Base-by-base conservation (phyloP, 2,329 filamentous ascomycete species). In the Arthrobotrys sinensis region DNA sequence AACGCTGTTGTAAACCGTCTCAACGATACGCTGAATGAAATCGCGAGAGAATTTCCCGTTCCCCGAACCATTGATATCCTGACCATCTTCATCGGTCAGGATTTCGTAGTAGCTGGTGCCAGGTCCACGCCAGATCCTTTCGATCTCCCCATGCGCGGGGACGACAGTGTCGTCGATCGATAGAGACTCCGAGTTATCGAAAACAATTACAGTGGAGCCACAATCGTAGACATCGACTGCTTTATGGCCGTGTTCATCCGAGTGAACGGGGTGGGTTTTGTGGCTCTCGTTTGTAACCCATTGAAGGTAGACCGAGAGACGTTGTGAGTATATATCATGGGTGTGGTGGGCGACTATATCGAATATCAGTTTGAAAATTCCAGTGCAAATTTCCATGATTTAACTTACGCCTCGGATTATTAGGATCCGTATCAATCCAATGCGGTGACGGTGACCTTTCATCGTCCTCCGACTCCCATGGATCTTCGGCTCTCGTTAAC, bases 51-150 rank as follows among this genome's bases (percentile, higher is more conserved):
- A 65, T 43, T 78, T 78, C 6, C 12, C 45, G 11, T 48, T 79
- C 55, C 14, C 75, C 55, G 0, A 88, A 19, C 69, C 62, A n/a
- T 21, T 52, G 14, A 64, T 85, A 72, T 87, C 86, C 87, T 85
- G 3, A 84, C 82, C 85, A 12, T 88, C 82, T 8, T 82, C 81
- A 3, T 86, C 84, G 53, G 87, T 85, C 52, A 84, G 84, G 0
- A 84, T 83, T 12, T 83, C 83, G 60, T 86, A 85, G 36, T 84
- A 84, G 1, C 84, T 84, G 0, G 88, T 83, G 72, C 87, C 87
- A 4, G 88, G 81, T 4, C 87, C 83, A 7, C 87, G 84, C 87
- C 87, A 88, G n/a, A 85, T 84, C n/a, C 84, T 84, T 81, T 88
- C 87, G 57, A 86, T 85, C 71, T 87, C 85, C 52, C 86, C 84